Evolutionary conservation across 2,329 filamentous ascomycete genomes (phyloP).

Genomic region (Pezicula radicicola): DNA sequence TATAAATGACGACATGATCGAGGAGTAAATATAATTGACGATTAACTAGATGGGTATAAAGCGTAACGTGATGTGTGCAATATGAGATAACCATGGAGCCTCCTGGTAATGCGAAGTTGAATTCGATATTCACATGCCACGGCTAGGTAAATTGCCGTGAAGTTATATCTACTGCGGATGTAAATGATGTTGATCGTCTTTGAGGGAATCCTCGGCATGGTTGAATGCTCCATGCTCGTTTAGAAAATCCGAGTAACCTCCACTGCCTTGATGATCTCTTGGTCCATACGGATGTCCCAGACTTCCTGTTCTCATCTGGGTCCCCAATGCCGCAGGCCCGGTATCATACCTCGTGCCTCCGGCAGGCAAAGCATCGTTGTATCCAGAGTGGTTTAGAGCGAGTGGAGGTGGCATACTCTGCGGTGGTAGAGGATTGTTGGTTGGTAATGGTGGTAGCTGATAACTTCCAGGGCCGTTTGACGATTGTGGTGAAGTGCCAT

Average conservation of each 20-base stretch:
- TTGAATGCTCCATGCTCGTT: background rate
- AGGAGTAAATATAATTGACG: too few species aligned
- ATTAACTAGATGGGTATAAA: too few species aligned
- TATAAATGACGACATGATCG: too few species aligned
- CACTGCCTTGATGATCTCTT: background rate
- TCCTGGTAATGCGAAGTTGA: too few species aligned
- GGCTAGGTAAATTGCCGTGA: too few species aligned
- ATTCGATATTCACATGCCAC: too few species aligned
- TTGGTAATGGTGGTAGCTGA: constrained; percentile 15
- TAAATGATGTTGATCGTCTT: background rate
- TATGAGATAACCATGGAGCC: too few species aligned
- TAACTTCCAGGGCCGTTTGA: constrained; percentile 5
- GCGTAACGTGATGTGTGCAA: too few species aligned
- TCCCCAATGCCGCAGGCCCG: constrained; percentile 4
- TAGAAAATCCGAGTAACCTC: background rate
- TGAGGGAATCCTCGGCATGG: background rate
- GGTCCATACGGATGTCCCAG: constrained; percentile 8
- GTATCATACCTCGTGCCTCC: constrained; percentile 11
- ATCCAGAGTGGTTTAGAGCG: background rate
- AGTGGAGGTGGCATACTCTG: constrained; percentile 13
- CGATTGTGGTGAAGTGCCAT: constrained; percentile 19
- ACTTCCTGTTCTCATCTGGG: constrained; percentile 13
- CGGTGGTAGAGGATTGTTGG: constrained; percentile 5
- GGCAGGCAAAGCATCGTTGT: constrained; percentile 11
- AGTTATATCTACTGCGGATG: background rate